Evolutionary conservation across 2,329 filamentous ascomycete genomes (phyloP).

Genomic region (Stachybotrys elegans): DNA sequence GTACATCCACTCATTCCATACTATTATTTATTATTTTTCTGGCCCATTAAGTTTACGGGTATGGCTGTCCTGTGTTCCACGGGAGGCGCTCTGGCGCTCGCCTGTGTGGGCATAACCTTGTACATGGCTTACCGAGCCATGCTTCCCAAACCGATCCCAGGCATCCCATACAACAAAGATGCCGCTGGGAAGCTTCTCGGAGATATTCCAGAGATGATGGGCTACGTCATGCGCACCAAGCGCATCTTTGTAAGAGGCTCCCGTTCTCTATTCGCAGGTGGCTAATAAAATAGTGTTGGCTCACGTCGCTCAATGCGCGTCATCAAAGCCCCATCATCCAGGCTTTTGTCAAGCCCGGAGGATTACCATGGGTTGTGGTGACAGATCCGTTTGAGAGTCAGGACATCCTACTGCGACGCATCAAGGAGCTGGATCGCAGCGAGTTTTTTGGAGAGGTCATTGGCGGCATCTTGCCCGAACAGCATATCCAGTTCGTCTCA

Average conservation of each 20-base stretch:
- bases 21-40: too few species aligned
- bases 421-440: conserved; percentile 37
- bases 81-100: not conserved
- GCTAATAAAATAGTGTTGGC: conserved; percentile 18
- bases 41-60: too few species aligned
- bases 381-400: conserved; percentile 33
- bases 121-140: conserved; percentile 8
- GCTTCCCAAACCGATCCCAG: conserved; percentile 35
- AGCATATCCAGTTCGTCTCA: conserved; percentile 26
- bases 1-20: too few species aligned
- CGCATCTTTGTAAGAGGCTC: conserved; percentile 20
- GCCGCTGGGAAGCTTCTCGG: conserved; percentile 31
- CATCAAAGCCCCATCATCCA: conserved; percentile 39
- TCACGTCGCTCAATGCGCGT: conserved; percentile 23
- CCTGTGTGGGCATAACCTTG: not conserved
- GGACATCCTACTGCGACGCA: conserved; percentile 36
- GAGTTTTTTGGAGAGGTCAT: conserved; percentile 26
- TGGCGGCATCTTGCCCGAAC: conserved; percentile 24
- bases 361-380: conserved; percentile 35
- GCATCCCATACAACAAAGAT: conserved; percentile 37
- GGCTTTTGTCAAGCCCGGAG: conserved; percentile 38
- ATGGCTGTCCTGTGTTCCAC: not conserved
- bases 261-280: not conserved
- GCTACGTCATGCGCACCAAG: conserved; percentile 23
- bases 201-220: conserved; percentile 34